Conservation (phyloP, 345 rosid genomes). For the Melaleuca alternifolia region DNA sequence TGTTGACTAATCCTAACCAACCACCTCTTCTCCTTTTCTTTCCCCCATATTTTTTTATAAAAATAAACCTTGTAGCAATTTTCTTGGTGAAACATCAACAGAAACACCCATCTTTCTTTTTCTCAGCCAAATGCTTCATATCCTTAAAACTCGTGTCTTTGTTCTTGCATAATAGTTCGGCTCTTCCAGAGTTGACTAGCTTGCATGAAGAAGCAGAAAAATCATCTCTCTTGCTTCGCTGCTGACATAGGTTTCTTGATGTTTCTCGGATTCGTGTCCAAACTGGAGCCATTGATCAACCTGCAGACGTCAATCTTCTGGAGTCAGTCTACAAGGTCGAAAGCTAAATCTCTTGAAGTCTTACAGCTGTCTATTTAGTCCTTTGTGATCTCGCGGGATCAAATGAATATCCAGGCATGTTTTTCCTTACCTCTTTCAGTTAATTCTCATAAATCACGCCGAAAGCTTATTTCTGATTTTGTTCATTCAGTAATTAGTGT, state of each 20-base stretch:
- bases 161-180: neutral
- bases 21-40: neutral
- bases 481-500: neutral
- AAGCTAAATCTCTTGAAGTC: neutral
- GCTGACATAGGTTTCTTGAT: neutral
- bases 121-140: neutral
- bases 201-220: neutral
- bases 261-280: neutral
- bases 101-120: neutral
- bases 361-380: neutral
- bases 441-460: neutral
- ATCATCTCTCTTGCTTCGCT: neutral
- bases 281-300: neutral
- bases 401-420: neutral
- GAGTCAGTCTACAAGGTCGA: neutral
- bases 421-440: neutral
- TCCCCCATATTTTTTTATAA: neutral
- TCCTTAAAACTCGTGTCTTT: neutral
- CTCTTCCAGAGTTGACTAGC: neutral
- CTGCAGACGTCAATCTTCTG: neutral
- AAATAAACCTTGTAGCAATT: neutral
- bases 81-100: neutral
- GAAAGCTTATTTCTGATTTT: neutral
- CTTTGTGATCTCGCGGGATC: neutral
- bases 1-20: conserved; percentile 2